Percentiles rank a stretch among this genome's conserved stretches.
Conservation (phyloP, 352 stramenopile genomes). For the Globisporangium takayamanum region DNA sequence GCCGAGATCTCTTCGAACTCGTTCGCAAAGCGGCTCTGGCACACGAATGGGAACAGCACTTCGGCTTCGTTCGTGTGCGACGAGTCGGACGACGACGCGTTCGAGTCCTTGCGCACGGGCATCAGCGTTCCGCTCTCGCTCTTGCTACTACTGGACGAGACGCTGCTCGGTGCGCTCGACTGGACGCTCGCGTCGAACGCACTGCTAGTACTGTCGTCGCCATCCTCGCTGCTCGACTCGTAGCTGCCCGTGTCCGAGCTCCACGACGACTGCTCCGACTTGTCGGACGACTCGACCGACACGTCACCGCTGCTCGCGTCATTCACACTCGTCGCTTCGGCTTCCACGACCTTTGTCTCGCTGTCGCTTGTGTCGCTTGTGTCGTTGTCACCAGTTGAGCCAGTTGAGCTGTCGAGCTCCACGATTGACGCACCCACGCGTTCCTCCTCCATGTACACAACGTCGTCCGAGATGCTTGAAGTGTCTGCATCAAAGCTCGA, state of each 20-base stretch:
- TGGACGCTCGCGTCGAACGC: conserved; percentile 3
- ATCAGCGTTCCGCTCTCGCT: conserved; percentile 8
- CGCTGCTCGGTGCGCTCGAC: conserved; percentile 10
- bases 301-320: conserved; percentile 10
- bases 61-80: conserved; percentile 44
- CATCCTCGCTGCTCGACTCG: conserved; percentile 7
- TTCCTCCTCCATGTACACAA: conserved; percentile 19
- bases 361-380: conserved; percentile 17
- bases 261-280: conserved; percentile 32
- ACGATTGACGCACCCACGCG: conserved; percentile 7
- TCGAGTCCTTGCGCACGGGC: conserved; percentile 29
- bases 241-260: conserved; percentile 32
- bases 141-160: conserved; percentile 4
- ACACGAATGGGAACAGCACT: conserved; percentile 81
- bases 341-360: not conserved
- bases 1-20: conserved; percentile 81
- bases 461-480: conserved; percentile 1
- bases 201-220: conserved; percentile 9
- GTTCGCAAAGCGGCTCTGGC: conserved; percentile 76
- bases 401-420: conserved; percentile 10
- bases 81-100: conserved; percentile 49
- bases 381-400: not conserved
- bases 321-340: not conserved
- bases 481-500: conserved; percentile 16
- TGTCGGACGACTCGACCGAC: conserved; percentile 18